Base-by-base conservation (phyloP, 2,329 filamentous ascomycete genomes). In the Oidium heveae region DNA sequence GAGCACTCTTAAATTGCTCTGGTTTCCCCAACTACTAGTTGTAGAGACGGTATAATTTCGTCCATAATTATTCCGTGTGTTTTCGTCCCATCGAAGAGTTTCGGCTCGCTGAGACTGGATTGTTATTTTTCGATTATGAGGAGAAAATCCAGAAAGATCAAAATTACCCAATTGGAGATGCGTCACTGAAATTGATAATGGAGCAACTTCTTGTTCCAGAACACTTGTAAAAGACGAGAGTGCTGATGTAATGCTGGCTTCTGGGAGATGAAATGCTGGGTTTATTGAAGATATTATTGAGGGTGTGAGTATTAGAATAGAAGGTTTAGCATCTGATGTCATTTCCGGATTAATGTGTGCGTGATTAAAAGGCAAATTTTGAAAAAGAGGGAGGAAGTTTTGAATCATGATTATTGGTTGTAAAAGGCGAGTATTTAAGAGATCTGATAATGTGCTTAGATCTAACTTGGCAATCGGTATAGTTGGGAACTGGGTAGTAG, bases 111-210 rank as follows among this genome's bases (percentile, higher is more conserved):
- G 71, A 41, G 71, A 67, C 24, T 70, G 67, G 10, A 71, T 51
- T 1, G 60, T 62, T 33, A 53, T 51, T n/a, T 56, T 54, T 41
- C 28, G 53, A 67, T 61, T 46, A 66, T 60, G 67, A 32, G 74
- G 74, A 1, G 73, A 73, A 67, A 81, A 79, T 58, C 80, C 73
- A 7, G 79, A 78, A 61, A 89, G 80, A 67, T 96, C 89, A 65
- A 98, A 86, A 22, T 86, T 88, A 56, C 91, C 91, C 1, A 96
- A 79, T 67, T 89, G 86, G 65, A 98, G 74, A 64, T 95, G 86
- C 1, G 84, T 83, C 20, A 95, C 84, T 41, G 82, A 77, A 54
- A 95, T 82, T 54, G 74, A 76, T 37, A 91, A 73, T 4, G 85
- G 79, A 4, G 75, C 73, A 43, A 95, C 75, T 70, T 96, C 91